Conservation (phyloP, 345 rosid species). For the Physaria fendleri region DNA sequence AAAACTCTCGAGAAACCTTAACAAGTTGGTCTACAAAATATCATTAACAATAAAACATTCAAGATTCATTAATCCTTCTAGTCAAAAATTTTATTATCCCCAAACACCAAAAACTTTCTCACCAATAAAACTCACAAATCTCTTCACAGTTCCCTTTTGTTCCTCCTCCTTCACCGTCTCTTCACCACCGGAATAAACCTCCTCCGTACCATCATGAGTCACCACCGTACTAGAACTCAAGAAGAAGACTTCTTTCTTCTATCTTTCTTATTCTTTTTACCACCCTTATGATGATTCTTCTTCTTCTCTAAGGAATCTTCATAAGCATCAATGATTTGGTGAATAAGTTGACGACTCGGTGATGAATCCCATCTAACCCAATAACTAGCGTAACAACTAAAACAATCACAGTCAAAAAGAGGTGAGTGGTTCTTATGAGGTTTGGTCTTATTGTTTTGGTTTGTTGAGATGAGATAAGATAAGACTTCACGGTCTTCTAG, state of each 20-base stretch:
- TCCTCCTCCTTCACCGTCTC: constrained; percentile 29
- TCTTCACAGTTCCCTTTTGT: constrained; percentile 42
- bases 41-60: neutral
- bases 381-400: constrained; percentile 68
- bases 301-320: constrained; percentile 45
- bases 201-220: constrained; percentile 12
- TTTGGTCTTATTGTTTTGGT: constrained; percentile 16
- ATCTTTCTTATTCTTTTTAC: constrained; percentile 29
- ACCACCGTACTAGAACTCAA: constrained; percentile 8
- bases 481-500: constrained; percentile 57
- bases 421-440: constrained; percentile 39
- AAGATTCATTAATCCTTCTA: neutral
- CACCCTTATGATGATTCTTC: constrained; percentile 27
- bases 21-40: neutral
- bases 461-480: constrained; percentile 56
- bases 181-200: neutral
- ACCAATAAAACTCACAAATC: constrained; percentile 57
- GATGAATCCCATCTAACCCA: constrained; percentile 87
- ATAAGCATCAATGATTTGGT: constrained; percentile 67
- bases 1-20: neutral
- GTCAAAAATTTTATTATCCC: constrained; percentile 27
- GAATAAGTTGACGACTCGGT: constrained; percentile 71
- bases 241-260: constrained; percentile 30
- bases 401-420: constrained; percentile 61
- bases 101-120: constrained; percentile 72